Percentiles rank a stretch among this genome's conserved stretches.
Conservation (phyloP, 495 filamentous ascomycete genomes). For the Parathielavia hyrcaniae region DNA sequence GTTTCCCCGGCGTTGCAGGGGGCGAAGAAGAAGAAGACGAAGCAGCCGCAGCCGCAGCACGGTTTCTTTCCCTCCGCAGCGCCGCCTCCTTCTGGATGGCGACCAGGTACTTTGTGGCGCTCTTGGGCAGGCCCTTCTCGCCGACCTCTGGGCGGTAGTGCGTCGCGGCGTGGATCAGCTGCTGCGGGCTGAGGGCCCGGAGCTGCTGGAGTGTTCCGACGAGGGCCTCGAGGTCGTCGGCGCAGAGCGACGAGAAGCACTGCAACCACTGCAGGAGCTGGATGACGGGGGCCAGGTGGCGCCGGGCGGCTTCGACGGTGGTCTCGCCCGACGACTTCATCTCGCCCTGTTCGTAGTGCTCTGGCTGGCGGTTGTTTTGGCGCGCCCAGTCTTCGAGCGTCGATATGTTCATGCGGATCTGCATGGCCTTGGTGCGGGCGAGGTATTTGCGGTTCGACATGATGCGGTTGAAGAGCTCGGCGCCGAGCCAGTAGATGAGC, state of each 20-base stretch:
- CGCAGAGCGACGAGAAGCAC: conserved; percentile 88
- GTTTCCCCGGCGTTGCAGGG: conserved; percentile 24
- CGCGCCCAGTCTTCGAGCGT: conserved; percentile 93
- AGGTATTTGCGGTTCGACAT: conserved; percentile 94
- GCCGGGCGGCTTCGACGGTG: conserved; percentile 71
- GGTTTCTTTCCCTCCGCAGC: conserved; percentile 49
- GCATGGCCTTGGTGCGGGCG: conserved; percentile 97
- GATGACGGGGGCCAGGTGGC: conserved; percentile 83
- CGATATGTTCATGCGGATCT: conserved; percentile 98
- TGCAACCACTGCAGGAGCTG: conserved; percentile 97
- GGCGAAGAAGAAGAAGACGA: conserved; percentile 30
- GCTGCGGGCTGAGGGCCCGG: conserved; percentile 72
- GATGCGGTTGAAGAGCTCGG: conserved; percentile 96
- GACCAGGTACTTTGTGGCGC: conserved; percentile 76
- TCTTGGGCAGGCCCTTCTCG: conserved; percentile 82
- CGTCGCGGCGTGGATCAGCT: conserved; percentile 86
- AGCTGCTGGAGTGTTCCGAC: conserved; percentile 82
- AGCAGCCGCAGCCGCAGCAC: conserved; percentile 19
- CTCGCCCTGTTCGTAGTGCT: conserved; percentile 91
- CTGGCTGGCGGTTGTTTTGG: conserved; percentile 84
- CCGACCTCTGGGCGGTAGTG: conserved; percentile 93
- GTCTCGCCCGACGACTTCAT: conserved; percentile 80
- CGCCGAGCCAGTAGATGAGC: conserved; percentile 92
- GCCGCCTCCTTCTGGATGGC: conserved; percentile 67
- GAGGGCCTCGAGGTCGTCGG: conserved; percentile 78